phyloP scores from a whole-genome alignment of 1,139 yeast genomes.

The Yamadazyma trypodendri region DNA sequence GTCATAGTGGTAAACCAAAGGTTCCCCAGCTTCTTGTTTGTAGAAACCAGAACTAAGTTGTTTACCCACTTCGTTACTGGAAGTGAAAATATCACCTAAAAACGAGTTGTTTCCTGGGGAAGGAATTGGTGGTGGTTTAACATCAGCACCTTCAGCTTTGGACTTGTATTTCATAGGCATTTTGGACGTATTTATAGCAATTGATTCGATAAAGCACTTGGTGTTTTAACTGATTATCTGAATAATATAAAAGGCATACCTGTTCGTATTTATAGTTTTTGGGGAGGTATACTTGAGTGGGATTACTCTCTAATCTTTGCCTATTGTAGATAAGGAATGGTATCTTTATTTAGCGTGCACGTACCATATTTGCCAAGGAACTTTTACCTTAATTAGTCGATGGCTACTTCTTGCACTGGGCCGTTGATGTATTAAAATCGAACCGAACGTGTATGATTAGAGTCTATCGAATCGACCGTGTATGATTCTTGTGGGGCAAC shows the following conservation, averaged over 20 bases:
- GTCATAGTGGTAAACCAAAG: constrained; percentile 60
- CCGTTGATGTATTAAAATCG: too few relatives aligned
- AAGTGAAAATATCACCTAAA: constrained; percentile 61
- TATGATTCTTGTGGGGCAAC: too few relatives aligned
- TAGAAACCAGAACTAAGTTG: constrained; percentile 66
- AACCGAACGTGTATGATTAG: too few relatives aligned
- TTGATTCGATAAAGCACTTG: not conserved
- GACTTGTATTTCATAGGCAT: constrained; percentile 64
- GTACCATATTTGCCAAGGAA: not conserved
- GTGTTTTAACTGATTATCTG: not conserved
- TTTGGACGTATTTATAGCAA: constrained; percentile 15
- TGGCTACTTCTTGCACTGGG: too few relatives aligned
- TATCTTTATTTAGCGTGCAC: not conserved
- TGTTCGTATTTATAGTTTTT: constrained; percentile 1
- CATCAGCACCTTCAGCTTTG: constrained; percentile 50
- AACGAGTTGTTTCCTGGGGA: constrained; percentile 63
- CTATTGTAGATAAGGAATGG: constrained; percentile 9
- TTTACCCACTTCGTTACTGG: constrained; percentile 57
- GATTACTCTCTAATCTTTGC: constrained; percentile 10
- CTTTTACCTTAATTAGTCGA: not conserved
- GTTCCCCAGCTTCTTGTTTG: constrained; percentile 65
- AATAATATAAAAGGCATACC: not conserved
- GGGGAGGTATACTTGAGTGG: not conserved
- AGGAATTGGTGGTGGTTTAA: constrained; percentile 57
- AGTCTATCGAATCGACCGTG: too few relatives aligned